Conservation (phyloP, 345 rosid species). For the Leavenworthia alabamica region DNA sequence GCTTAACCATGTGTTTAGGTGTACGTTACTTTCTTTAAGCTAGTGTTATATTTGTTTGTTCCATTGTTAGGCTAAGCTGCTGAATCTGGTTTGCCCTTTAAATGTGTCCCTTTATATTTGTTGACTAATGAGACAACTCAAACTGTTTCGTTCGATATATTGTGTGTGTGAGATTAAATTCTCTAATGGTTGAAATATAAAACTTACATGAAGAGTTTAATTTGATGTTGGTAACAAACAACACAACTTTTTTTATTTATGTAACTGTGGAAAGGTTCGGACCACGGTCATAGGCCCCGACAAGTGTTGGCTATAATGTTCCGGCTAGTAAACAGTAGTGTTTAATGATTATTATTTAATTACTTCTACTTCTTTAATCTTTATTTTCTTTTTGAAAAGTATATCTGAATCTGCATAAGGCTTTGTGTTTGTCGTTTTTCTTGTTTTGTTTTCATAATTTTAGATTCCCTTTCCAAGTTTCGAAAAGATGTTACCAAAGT, state of each 20-base stretch:
- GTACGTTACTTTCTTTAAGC: not conserved
- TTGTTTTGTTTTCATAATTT: not conserved
- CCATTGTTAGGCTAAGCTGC: conserved; percentile 1
- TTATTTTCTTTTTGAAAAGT: not conserved
- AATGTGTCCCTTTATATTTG: not conserved
- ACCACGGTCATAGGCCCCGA: conserved; percentile 2
- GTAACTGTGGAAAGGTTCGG: conserved; percentile 3
- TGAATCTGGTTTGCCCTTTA: not conserved
- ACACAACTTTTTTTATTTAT: not conserved
- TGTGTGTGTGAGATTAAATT: not conserved
- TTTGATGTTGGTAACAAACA: not conserved
- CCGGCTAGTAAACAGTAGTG: not conserved
- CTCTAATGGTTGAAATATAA: not conserved
- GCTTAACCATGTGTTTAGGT: conserved; percentile 1
- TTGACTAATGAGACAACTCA: not conserved
- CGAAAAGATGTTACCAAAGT: conserved; percentile 17
- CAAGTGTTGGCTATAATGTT: conserved; percentile 2
- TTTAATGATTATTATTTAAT: not conserved
- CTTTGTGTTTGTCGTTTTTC: conserved; percentile 2
- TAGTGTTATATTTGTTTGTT: not conserved
- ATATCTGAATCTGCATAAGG: conserved; percentile 9
- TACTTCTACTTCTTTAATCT: conserved; percentile 4
- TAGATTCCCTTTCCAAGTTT: conserved; percentile 18
- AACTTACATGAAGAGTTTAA: not conserved
- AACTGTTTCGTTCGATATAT: not conserved